Evolutionary conservation across 2,329 filamentous ascomycete genomes (phyloP), one percentile per base, ranked within the genome.

Genomic region (Drechslerella dactyloides): DNA sequence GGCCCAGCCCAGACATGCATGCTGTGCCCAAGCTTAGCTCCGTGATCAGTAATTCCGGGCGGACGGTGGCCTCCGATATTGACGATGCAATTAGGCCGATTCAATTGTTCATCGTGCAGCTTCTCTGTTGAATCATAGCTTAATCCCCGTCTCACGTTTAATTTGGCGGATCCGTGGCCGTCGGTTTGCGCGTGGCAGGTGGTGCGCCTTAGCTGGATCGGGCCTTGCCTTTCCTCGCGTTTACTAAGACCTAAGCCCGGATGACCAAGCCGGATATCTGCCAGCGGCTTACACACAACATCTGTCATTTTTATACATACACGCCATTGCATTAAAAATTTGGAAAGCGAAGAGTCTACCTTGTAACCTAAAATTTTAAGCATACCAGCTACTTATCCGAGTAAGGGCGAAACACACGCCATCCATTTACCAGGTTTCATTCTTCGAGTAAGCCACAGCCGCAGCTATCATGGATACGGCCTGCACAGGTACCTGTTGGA

Each of bases 391-490:
- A n/a, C n/a, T n/a, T n/a, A n/a, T n/a, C n/a, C n/a, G n/a, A n/a
- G n/a, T n/a, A 42, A 13, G 11, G 4, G 15, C 37, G 37, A 42
- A 5, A 42, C 21, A 13, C 15, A 53, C 30, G 23, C 2, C 15
- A 40, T 19, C 33, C 57, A 57, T 44, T 8, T 15, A 50, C 44
- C 53, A 55, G n/a, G 52, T 52, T 19, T 58, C 44, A 30, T 55
- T 44, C 40, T 44, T 48, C 42, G 55, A 70, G 50, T 59, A 40
- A 53, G 66, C 54, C 66, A 61, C 54, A 69, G 65, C 58, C 65
- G 65, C 58, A 70, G 44, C 44, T 17, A 17, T 21, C 8, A 6
- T 44, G 3, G 17, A 46, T 30, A 11, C 21, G n/a, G n/a, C 23
- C 53, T 52, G 33, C 21, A 58, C 50, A 48, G 54, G 27, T 57